These are phyloP conservation scores for Pseudotsuga menziesii DNA, from an alignment of 75 land plant species.

Conservation along the genomic window DNA sequence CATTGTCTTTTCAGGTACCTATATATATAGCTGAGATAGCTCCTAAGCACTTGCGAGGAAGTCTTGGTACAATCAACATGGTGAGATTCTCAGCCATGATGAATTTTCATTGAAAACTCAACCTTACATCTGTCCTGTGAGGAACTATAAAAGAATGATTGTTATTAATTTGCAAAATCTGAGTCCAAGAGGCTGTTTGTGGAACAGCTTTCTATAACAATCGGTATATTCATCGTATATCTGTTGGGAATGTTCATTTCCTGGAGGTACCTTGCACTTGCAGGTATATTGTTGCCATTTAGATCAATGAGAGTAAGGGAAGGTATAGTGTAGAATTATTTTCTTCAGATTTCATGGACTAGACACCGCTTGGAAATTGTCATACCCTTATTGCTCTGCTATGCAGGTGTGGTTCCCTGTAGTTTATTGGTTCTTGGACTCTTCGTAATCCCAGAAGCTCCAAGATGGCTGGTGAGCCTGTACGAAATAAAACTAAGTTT, in stretches of 20 bases:
- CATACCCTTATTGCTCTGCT: background rate
- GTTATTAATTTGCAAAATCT: background rate
- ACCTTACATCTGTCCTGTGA: background rate
- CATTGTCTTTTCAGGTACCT: conserved; percentile 27
- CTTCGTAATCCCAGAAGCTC: conserved; percentile 31
- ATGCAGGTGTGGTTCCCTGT: conserved; percentile 21
- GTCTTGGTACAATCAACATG: conserved; percentile 40
- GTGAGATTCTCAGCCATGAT: conserved; percentile 7
- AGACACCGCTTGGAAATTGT: background rate
- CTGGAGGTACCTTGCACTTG: conserved; percentile 25
- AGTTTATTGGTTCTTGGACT: conserved; percentile 19
- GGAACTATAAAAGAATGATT: background rate
- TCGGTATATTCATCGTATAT: conserved; percentile 24
- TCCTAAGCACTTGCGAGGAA: conserved; percentile 34
- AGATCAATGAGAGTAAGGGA: background rate
- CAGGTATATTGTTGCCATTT: conserved; percentile 15
- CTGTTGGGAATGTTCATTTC: conserved; percentile 20
- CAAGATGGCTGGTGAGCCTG: conserved; percentile 31
- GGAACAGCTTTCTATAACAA: conserved; percentile 25
- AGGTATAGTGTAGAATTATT: background rate
- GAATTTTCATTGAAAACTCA: background rate
- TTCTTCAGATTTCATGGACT: background rate
- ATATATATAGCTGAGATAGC: conserved; percentile 43
- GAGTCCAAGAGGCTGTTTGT: conserved; percentile 2
- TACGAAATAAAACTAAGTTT: background rate